Conservation (phyloP, 2,329 filamentous ascomycete genomes). For the Cryphonectria japonica region DNA sequence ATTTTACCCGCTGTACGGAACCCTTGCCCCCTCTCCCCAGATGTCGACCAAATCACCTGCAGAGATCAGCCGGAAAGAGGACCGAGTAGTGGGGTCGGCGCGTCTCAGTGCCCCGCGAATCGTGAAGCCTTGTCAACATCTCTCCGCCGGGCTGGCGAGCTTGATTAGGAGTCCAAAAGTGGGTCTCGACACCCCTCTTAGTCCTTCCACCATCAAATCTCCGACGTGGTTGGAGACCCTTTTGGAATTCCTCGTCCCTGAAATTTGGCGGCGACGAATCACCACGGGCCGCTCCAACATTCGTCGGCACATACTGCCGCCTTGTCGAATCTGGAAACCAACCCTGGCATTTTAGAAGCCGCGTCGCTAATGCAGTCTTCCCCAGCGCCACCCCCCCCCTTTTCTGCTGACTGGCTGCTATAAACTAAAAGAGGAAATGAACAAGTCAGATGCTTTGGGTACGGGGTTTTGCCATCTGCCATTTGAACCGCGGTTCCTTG, state of each 20-base stretch:
- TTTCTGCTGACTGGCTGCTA: background rate
- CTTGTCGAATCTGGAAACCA: conserved; percentile 7
- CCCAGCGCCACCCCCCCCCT: background rate
- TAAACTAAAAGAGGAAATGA: background rate
- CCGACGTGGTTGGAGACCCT: background rate
- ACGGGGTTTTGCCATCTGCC: background rate
- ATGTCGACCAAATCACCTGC: conserved; percentile 2
- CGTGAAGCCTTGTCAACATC: conserved; percentile 7
- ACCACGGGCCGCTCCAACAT: conserved; percentile 6
- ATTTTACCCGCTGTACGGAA: background rate
- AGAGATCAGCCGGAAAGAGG: background rate
- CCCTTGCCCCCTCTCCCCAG: background rate
- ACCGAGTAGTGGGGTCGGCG: conserved; percentile 7
- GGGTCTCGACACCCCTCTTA: background rate
- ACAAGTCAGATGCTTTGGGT: conserved; percentile 10
- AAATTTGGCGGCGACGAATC: conserved; percentile 16
- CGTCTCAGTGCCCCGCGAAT: conserved; percentile 5
- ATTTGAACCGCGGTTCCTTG: conserved; percentile 7
- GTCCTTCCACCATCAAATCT: conserved; percentile 9
- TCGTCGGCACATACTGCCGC: conserved; percentile 10
- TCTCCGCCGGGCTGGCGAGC: conserved; percentile 7
- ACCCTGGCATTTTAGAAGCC: background rate
- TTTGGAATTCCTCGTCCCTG: conserved; percentile 16
- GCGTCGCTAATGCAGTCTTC: conserved; percentile 1
- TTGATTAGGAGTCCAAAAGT: background rate